These are phyloP conservation scores for Sarocladiaceae sp. DNA, from an alignment of 2,329 filamentous ascomycete genomes.

Conservation along the genomic window DNA sequence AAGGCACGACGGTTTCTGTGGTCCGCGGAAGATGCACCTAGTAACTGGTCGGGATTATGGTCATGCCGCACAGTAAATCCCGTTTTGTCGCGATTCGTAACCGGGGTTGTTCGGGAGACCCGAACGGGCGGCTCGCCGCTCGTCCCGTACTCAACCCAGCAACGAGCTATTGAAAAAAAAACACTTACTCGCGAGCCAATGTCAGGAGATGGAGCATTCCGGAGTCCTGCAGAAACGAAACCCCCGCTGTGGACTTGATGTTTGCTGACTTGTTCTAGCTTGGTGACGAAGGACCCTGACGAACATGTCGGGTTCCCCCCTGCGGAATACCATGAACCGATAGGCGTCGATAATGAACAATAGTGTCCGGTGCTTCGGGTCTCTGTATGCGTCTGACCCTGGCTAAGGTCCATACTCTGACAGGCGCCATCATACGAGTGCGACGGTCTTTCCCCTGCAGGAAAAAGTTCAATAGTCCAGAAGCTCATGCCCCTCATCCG, in stretches of 20 bases:
- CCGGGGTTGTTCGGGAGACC: slow-evolving; percentile 4
- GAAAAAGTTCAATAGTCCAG: slow-evolving; percentile 2
- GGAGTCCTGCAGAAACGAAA: not conserved
- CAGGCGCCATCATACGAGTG: slow-evolving; percentile 4
- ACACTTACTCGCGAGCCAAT: not conserved
- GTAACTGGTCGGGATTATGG: not conserved
- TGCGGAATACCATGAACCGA: not conserved
- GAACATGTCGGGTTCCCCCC: too few species aligned
- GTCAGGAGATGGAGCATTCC: not conserved
- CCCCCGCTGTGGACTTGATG: not conserved
- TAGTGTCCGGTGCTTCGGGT: slow-evolving; percentile 6
- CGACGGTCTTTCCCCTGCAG: not conserved
- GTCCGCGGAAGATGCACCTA: not conserved
- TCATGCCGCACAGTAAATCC: too few species aligned
- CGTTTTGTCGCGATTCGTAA: not conserved
- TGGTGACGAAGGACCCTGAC: too few species aligned
- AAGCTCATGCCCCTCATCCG: not conserved
- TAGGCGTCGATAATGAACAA: slow-evolving; percentile 5
- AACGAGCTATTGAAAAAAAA: slow-evolving; percentile 1
- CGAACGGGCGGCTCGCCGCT: slow-evolving; percentile 6
- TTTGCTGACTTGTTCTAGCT: too few species aligned
- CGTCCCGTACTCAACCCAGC: not conserved
- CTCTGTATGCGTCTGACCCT: not conserved
- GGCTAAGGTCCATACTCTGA: not conserved
- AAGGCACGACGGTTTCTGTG: too few species aligned